Conservation (phyloP, 257 asterid species). For the Salvia miltiorrhiza region DNA sequence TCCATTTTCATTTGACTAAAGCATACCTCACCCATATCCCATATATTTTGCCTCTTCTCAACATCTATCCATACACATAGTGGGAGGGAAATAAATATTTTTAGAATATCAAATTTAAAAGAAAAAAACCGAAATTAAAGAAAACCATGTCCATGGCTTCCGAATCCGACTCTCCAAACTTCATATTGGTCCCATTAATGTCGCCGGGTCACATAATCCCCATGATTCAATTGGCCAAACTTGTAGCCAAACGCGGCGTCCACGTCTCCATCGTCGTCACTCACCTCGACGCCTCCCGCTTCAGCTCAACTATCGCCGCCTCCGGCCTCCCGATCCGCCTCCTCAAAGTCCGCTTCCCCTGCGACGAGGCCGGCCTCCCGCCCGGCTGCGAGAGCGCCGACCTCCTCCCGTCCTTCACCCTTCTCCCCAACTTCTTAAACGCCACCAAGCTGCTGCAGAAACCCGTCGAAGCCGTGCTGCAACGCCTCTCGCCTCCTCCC, state of each 20-base stretch:
- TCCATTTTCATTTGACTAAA: no score
- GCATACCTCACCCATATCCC: no score
- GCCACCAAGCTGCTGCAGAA: constrained; percentile 17
- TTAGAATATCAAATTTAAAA: no score
- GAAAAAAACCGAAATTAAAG: no score
- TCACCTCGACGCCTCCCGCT: constrained; percentile 36
- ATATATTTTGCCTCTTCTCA: no score
- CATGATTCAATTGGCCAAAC: constrained; percentile 51
- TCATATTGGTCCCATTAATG: constrained; percentile 10
- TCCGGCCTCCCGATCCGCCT: constrained; percentile 28
- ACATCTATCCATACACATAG: no score
- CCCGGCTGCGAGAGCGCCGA: constrained; percentile 53
- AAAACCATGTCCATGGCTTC: neutral
- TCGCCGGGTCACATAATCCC: constrained; percentile 57
- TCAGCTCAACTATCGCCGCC: constrained; percentile 12
- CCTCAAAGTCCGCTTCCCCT: constrained; percentile 36
- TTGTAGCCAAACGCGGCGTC: constrained; percentile 27
- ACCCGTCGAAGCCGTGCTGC: neutral
- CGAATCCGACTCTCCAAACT: neutral
- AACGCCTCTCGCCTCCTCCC: constrained; percentile 23
- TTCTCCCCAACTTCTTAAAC: constrained; percentile 23
- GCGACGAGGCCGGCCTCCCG: constrained; percentile 49
- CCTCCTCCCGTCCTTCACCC: constrained; percentile 32
- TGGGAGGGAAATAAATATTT: no score
- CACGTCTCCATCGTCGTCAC: constrained; percentile 39